Conservation (phyloP, 2,329 filamentous ascomycete genomes). For the Xylariaceae sp. region DNA sequence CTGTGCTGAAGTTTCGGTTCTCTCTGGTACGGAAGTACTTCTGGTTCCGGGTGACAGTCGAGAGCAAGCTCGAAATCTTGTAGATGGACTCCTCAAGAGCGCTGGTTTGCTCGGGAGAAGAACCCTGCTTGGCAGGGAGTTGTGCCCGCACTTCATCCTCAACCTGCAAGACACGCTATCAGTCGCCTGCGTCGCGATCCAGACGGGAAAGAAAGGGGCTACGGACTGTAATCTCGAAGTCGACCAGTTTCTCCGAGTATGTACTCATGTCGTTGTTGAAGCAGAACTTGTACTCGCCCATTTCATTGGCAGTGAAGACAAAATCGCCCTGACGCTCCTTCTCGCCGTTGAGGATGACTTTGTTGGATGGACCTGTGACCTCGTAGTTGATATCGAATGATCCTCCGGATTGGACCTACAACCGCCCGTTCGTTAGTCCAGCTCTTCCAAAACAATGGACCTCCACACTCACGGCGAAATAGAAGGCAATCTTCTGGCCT, state of each 20-base stretch:
- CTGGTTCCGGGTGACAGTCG: slow-evolving; percentile 91
- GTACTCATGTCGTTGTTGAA: slow-evolving; percentile 99
- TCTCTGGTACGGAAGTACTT: slow-evolving; percentile 99
- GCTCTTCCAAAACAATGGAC: slow-evolving; percentile 5
- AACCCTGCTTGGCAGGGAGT: slow-evolving; percentile 29
- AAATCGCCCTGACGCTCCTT: slow-evolving; percentile 97
- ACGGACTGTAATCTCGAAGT: slow-evolving; percentile 91
- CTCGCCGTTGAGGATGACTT: slow-evolving; percentile 74
- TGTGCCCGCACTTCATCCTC: slow-evolving; percentile 30
- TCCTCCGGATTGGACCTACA: slow-evolving; percentile 91
- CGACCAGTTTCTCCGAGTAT: slow-evolving; percentile 93
- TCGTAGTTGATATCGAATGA: slow-evolving; percentile 95
- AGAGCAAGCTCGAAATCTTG: slow-evolving; percentile 88
- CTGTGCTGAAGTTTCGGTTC: slow-evolving; percentile 98
- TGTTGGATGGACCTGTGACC: slow-evolving; percentile 75
- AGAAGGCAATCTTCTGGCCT: slow-evolving; percentile 90
- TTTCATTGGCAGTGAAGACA: slow-evolving; percentile 85
- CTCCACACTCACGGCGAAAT: slow-evolving; percentile 75
- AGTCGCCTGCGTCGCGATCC: slow-evolving; percentile 10
- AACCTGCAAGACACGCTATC: slow-evolving; percentile 19
- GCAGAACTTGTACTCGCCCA: slow-evolving; percentile 93
- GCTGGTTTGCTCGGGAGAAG: slow-evolving; percentile 81
- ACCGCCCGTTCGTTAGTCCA: background rate
- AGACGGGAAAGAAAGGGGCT: background rate
- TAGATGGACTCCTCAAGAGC: slow-evolving; percentile 89